Conservation (phyloP, 768 basidiomycete species). For the Vararia minispora region DNA sequence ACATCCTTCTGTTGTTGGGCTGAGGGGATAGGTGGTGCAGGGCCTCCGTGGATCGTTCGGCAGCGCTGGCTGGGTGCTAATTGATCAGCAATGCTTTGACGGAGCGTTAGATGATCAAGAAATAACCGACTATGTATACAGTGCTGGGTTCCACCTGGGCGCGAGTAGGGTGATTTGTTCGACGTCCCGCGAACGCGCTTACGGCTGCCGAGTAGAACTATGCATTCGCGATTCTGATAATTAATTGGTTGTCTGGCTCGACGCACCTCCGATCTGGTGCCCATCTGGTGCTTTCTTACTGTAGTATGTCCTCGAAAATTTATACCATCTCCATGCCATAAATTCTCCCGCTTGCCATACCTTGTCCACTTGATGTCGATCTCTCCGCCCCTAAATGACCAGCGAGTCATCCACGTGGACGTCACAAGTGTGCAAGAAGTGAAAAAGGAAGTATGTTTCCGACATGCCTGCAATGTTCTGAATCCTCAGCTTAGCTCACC, state of each 20-base stretch:
- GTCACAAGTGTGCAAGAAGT: conserved; percentile 74
- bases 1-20: no score
- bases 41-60: no score
- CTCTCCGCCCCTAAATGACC: conserved; percentile 52
- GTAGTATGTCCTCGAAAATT: conserved; percentile 65
- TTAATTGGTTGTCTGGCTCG: conserved; percentile 7
- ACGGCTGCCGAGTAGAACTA: conserved; percentile 44
- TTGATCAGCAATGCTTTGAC: background rate
- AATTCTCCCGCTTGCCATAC: conserved; percentile 78
- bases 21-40: no score
- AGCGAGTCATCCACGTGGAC: conserved; percentile 62
- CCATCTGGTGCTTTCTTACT: conserved; percentile 6
- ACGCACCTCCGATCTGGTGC: conserved; percentile 7
- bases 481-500: background rate
- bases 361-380: conserved; percentile 84
- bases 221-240: conserved; percentile 68
- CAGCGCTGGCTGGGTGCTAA: no score
- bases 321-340: conserved; percentile 73
- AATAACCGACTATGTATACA: conserved; percentile 69
- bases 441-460: conserved; percentile 61
- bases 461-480: background rate
- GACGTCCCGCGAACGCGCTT: no score
- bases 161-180: conserved; percentile 34
- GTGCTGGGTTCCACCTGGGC: conserved; percentile 71
- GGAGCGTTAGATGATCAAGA: conserved; percentile 56